Evolutionary conservation across 2,329 filamentous ascomycete species (phyloP).

Genomic region (Epichloe festucae): DNA sequence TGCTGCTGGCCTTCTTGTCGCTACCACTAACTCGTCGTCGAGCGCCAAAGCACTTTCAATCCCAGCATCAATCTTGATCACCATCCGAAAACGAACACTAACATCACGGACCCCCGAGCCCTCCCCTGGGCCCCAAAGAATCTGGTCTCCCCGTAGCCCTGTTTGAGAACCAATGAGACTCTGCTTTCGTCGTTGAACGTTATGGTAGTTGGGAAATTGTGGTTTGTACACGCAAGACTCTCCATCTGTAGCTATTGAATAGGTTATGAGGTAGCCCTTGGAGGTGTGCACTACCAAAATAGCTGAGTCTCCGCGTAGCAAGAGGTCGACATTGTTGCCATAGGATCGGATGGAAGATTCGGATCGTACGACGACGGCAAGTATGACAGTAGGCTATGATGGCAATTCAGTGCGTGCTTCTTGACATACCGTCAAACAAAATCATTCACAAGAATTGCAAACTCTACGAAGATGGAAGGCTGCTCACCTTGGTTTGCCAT

Average conservation of each 20-base stretch:
- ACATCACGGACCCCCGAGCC: constrained; percentile 77
- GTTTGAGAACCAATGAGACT: constrained; percentile 46
- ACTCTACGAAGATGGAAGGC: neutral
- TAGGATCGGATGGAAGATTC: constrained; percentile 67
- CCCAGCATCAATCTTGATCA: constrained; percentile 93
- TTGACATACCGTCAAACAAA: too few species aligned
- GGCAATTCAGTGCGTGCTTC: neutral
- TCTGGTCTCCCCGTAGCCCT: constrained; percentile 43
- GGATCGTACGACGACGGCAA: constrained; percentile 77
- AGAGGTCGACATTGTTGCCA: constrained; percentile 69
- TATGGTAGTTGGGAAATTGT: constrained; percentile 57
- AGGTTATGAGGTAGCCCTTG: constrained; percentile 82
- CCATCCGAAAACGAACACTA: constrained; percentile 87
- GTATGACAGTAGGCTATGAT: constrained; percentile 69
- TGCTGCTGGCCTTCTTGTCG: constrained; percentile 83
- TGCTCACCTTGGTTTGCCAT: constrained; percentile 88
- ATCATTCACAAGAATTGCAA: neutral
- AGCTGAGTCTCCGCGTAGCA: constrained; percentile 81
- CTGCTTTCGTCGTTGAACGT: constrained; percentile 48
- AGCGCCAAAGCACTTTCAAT: constrained; percentile 79
- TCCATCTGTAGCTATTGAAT: constrained; percentile 76
- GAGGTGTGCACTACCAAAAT: constrained; percentile 85
- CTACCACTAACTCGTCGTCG: constrained; percentile 85
- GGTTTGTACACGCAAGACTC: constrained; percentile 76
- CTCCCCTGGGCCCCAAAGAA: constrained; percentile 67